These are phyloP conservation scores for Populus euphratica DNA, from an alignment of 345 rosid genomes.

Conservation along the genomic window DNA sequence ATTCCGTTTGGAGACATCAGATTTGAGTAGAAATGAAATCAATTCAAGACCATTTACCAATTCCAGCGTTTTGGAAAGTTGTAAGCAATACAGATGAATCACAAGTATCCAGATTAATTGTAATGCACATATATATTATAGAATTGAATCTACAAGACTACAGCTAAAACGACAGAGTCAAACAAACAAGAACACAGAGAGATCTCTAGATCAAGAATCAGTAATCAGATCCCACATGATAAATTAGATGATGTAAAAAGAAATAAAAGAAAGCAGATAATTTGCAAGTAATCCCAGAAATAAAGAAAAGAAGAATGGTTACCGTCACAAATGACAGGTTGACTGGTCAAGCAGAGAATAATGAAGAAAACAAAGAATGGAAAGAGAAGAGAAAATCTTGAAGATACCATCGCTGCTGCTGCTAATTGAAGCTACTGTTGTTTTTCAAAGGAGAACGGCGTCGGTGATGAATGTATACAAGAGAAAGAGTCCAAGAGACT, in stretches of 20 bases:
- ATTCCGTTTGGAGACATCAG: background rate
- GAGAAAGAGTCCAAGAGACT: background rate
- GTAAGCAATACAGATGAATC: background rate
- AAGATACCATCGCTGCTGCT: conserved; percentile 41
- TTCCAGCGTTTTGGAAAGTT: background rate
- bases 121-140: too few relatives aligned
- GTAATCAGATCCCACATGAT: conserved; percentile 22
- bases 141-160: background rate
- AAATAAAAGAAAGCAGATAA: conserved; percentile 3
- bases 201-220: conserved; percentile 7
- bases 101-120: background rate
- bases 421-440: background rate
- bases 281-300: background rate
- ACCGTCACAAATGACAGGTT: conserved; percentile 35
- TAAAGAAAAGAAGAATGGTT: conserved; percentile 2
- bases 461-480: background rate
- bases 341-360: conserved; percentile 39
- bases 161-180: too few relatives aligned
- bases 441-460: background rate
- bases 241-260: background rate
- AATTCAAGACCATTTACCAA: background rate
- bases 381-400: conserved; percentile 34
- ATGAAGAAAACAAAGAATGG: conserved; percentile 33
- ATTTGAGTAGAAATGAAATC: background rate
- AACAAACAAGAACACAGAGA: too few relatives aligned